These are phyloP conservation scores for Myxozyma monticola DNA, from an alignment of 805 yeast species.

Conservation along the genomic window DNA sequence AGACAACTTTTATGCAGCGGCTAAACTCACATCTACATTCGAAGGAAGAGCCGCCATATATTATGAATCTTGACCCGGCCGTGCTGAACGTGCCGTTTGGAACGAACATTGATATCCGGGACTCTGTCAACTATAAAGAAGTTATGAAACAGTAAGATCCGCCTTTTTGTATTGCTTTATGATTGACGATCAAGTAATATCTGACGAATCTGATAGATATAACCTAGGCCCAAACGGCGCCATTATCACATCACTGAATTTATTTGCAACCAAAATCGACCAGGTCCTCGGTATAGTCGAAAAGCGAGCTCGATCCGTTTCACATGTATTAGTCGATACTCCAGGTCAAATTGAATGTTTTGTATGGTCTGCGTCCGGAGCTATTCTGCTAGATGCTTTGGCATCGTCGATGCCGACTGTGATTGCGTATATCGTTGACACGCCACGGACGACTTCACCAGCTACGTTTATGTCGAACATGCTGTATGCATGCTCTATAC, in stretches of 20 bases:
- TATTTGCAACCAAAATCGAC: slow-evolving; percentile 93
- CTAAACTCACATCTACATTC: slow-evolving; percentile 84
- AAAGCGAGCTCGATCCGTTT: slow-evolving; percentile 55
- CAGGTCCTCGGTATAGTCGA: slow-evolving; percentile 87
- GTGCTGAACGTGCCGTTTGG: slow-evolving; percentile 91
- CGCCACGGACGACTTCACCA: slow-evolving; percentile 92
- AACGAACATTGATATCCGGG: slow-evolving; percentile 92
- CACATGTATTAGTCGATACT: slow-evolving; percentile 80
- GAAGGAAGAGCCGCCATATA: slow-evolving; percentile 73
- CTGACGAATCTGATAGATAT: slow-evolving; percentile 42
- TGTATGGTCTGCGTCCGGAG: slow-evolving; percentile 92
- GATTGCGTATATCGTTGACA: slow-evolving; percentile 92
- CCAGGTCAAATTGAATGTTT: slow-evolving; percentile 99
- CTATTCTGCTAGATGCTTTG: slow-evolving; percentile 93
- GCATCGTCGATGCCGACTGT: slow-evolving; percentile 96
- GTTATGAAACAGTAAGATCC: slow-evolving; percentile 77
- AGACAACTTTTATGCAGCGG: slow-evolving; percentile 96
- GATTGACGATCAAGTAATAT: background rate
- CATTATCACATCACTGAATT: slow-evolving; percentile 88
- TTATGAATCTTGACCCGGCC: slow-evolving; percentile 94
- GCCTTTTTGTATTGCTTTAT: background rate
- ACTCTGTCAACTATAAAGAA: slow-evolving; percentile 89
- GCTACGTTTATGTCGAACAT: slow-evolving; percentile 97
- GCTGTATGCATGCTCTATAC: slow-evolving; percentile 96
- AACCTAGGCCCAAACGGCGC: slow-evolving; percentile 98